Conservation (phyloP, 805 yeast species). For the Sugiyamaella valdiviana region DNA sequence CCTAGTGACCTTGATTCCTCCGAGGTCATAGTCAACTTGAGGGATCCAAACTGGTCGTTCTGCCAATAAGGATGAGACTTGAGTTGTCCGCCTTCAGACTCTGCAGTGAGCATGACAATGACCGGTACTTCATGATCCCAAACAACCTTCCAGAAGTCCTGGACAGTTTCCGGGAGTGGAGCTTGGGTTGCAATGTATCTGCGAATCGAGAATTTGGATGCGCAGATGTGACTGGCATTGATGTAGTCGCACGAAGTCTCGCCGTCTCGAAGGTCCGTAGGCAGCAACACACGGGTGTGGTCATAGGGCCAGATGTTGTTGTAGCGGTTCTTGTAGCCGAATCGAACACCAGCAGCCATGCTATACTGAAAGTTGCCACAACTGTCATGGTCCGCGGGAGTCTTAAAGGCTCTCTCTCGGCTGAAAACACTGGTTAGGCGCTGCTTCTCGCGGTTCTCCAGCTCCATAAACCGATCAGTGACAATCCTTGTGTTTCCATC, state of each 20-base stretch:
- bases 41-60: conserved; percentile 43
- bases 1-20: conserved; percentile 17
- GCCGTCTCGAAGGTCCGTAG: not conserved
- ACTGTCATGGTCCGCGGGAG: conserved; percentile 7
- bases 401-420: conserved; percentile 17
- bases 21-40: conserved; percentile 24
- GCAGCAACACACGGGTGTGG: conserved; percentile 68
- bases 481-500: conserved; percentile 36
- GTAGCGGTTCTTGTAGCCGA: conserved; percentile 77
- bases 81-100: conserved; percentile 69
- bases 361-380: conserved; percentile 34
- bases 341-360: conserved; percentile 71
- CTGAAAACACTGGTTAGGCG: conserved; percentile 48
- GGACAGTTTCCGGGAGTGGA: conserved; percentile 70
- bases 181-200: conserved; percentile 91
- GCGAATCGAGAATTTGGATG: conserved; percentile 30
- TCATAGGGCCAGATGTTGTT: conserved; percentile 85
- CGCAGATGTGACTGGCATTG: conserved; percentile 68
- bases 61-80: conserved; percentile 89
- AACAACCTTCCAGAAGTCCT: conserved; percentile 80
- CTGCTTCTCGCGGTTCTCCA: conserved; percentile 65
- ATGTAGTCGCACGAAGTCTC: conserved; percentile 50
- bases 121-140: conserved; percentile 60
- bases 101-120: conserved; percentile 72
- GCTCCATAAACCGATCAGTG: conserved; percentile 51